Base-by-base conservation (phyloP, 805 yeast genomes). In the Yarrowia sp. region DNA sequence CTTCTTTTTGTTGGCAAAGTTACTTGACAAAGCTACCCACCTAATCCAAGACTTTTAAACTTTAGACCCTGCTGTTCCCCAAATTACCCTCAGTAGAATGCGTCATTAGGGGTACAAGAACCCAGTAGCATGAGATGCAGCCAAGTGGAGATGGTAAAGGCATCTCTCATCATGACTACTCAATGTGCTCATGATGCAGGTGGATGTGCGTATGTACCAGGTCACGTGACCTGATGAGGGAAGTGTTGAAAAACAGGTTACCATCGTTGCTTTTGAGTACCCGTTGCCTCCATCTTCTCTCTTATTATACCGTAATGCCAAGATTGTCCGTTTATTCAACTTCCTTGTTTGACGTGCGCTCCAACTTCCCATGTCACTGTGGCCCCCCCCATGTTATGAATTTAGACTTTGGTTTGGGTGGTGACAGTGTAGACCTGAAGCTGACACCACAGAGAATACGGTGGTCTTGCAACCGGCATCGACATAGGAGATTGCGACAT, bases 361-460 rank as follows among this genome's bases (percentile, higher is more conserved):
- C 48, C 48, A 10, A 4, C 14, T 16, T 16, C 46, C 12, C 26
- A 11, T 10, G 48, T 16, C 50, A 16, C 50, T 19, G 50, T 46
- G 50, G 32, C 22, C 50, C 50, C 50, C 56, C 56, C 56, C 56
- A 50, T 36, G 22, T 35, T 50, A 50, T 49, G 53, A 49, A 46
- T 46, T 45, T 46, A 46, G 50, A 46, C 50, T 46, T 46, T 19
- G 56, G 56, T 16, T 35, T 16, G 56, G 42, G 26, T 36, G 32
- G 32, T 26, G 32, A 26, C 32, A 26, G 32, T 19, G 19, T 50
- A 35, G 42, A 36, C 42, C 11, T 22, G 14, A 15, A 11, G 50
- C 48, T 15, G 12, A 46, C 42, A n/a, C 56, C 26, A 50, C 56
- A 50, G 32, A 26, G 32, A 26, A 26, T 19, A 19, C 19, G 19